Conservation (phyloP, 2,329 filamentous ascomycete genomes). For the Fusarium floridanum region DNA sequence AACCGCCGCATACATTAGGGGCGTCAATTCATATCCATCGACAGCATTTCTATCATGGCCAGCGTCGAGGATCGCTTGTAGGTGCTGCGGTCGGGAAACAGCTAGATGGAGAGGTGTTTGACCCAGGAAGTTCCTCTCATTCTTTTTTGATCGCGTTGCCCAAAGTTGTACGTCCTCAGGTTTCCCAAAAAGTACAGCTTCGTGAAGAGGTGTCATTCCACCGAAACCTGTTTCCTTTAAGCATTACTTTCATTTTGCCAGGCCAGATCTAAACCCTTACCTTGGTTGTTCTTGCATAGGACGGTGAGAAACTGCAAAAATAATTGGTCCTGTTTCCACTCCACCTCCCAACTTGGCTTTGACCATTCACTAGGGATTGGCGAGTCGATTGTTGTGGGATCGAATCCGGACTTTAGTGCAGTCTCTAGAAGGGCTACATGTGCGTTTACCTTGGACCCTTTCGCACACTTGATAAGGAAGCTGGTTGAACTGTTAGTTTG, state of each 20-base stretch:
- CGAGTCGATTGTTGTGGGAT: background rate
- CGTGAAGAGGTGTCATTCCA: background rate
- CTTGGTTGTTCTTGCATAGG: background rate
- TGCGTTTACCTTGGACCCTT: accelerated
- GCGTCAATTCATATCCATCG: background rate
- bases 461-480: background rate
- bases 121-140: background rate
- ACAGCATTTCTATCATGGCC: background rate
- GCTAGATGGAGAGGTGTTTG: slow-evolving; percentile 1
- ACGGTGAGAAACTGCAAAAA: background rate
- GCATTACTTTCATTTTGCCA: accelerated
- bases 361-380: background rate
- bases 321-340: background rate
- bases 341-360: no score
- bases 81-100: background rate
- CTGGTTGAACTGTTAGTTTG: background rate
- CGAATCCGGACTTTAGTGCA: background rate
- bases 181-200: background rate
- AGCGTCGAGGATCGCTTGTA: background rate
- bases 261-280: background rate
- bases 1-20: slow-evolving; percentile 14
- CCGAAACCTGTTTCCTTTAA: background rate
- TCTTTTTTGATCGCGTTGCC: background rate
- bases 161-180: background rate
- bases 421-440: background rate